A percentile compares a stretch with the other conserved stretches of the same genome.
Evolutionary conservation across 331 rosid genomes (phyloP).

Genomic region (Malus hybrid): DNA sequence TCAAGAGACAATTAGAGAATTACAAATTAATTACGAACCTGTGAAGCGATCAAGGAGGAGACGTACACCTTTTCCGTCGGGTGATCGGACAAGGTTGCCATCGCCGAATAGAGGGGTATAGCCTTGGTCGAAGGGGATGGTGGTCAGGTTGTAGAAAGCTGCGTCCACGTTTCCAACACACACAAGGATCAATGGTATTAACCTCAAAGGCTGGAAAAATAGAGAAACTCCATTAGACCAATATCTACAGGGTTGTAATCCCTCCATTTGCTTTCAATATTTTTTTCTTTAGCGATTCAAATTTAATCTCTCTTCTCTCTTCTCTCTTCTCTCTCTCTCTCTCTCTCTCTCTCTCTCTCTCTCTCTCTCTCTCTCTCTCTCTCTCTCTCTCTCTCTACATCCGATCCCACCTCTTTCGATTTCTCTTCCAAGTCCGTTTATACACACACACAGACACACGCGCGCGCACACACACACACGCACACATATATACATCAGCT

Average conservation of each 20-base stretch:
- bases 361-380: conserved; percentile 13
- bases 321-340: conserved; percentile 4
- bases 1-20: too few relatives aligned
- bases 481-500: neutral
- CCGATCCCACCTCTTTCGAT: conserved; percentile 11
- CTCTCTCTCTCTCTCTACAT: conserved; percentile 1
- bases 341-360: conserved; percentile 13
- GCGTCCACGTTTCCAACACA: conserved; percentile 23
- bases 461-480: too few relatives aligned
- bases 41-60: conserved; percentile 87
- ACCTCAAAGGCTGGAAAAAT: conserved; percentile 14
- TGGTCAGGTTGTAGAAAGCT: conserved; percentile 44
- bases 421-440: conserved; percentile 2
- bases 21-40: conserved; percentile 27
- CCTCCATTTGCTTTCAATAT: neutral
- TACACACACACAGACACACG: too few relatives aligned
- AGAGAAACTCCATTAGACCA: neutral
- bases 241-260: neutral
- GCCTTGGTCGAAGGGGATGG: conserved; percentile 63
- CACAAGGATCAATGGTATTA: neutral
- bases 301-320: neutral
- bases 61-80: conserved; percentile 64
- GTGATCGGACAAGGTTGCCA: conserved; percentile 66
- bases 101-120: conserved; percentile 74
- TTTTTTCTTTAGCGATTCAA: neutral